Percentiles rank a stretch among this genome's conserved stretches.
Evolutionary conservation across 179 eudicot species (phyloP).

Genomic region (Silene coronaria): DNA sequence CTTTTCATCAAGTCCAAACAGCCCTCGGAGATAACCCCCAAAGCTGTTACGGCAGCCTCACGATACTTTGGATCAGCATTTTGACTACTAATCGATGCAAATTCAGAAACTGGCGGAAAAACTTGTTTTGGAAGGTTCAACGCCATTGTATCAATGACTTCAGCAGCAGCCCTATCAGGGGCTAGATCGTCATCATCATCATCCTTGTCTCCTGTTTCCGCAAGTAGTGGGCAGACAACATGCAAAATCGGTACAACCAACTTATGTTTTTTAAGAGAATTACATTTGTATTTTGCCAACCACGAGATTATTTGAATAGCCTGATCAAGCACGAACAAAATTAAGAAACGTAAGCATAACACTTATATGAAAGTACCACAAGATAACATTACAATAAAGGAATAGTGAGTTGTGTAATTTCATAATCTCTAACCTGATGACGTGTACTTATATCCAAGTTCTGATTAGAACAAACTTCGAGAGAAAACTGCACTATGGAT

Average conservation of each 20-base stretch:
- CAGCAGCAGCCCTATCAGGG: conserved; percentile 94
- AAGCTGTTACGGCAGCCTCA: conserved; percentile 87
- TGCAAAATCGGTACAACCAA: conserved; percentile 76
- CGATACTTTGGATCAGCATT: conserved; percentile 71
- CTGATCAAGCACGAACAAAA: conserved; percentile 30
- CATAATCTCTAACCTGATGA: conserved; percentile 57
- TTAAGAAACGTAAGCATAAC: neutral
- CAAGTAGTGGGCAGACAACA: conserved; percentile 84
- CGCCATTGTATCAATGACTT: conserved; percentile 93
- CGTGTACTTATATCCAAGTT: conserved; percentile 79
- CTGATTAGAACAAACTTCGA: conserved; percentile 83
- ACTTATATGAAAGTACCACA: neutral
- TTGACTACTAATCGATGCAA: conserved; percentile 74
- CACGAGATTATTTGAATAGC: conserved; percentile 95
- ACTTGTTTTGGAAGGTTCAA: conserved; percentile 76
- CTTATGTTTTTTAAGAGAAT: conserved; percentile 92
- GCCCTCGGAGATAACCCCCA: conserved; percentile 91
- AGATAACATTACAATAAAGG: neutral
- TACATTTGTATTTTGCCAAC: conserved; percentile 88
- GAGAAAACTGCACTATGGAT: conserved; percentile 94
- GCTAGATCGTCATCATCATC: conserved; percentile 92
- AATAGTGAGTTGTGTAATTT: neutral
- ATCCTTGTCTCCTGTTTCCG: conserved; percentile 60
- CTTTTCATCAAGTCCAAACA: conserved; percentile 72
- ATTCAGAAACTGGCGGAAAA: conserved; percentile 70